Evolutionary conservation across 768 basidiomycete genomes (phyloP), one percentile per base, ranked within the genome.

Genomic region (Auriculariales sp.): DNA sequence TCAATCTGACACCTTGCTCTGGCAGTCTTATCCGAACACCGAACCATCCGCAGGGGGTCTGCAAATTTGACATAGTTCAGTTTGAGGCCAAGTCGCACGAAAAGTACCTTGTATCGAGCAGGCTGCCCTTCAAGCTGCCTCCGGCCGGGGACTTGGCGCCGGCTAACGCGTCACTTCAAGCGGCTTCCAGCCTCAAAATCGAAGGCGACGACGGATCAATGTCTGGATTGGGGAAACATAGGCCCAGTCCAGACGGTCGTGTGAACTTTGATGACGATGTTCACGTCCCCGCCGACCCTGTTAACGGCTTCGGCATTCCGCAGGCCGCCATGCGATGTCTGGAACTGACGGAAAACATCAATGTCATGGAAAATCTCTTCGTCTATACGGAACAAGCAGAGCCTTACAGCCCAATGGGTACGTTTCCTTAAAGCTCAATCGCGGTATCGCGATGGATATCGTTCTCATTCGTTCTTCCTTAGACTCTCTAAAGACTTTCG

Each of bases 301-400:
- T 90, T 47, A 89, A 89, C 58, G 83, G 83, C 19, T 90, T 89
- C 64, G 87, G 87, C 3, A 86, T 90, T 48, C 85, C 87, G 4
- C 85, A 89, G 59, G 85, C 84, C 2, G 87, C 87, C 15, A 89
- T 89, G 88, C 72, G 87, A 49, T 88, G 85, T 72, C 67, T 90
- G 30, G 87, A 90, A 73, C 82, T 83, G 50, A 50, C 52, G 54
- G 28, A 17, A 22, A 36, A 24, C 31, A 14, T 33, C 9, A 47
- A 31, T 25, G 24, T 22, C 15, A 35, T 33, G 32, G 29, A 42
- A 33, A 45, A 39, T 48, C 19, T 44, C 6, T 24, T 44, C 12
- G 22, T 24, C 12, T 44, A 44, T 15, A 11, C 39, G 5, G 39
- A 44, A 24, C 12, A 25, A 4, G 27, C 19, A 19, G 39, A 44